These are phyloP conservation scores for Volvox carteri DNA, from an alignment of 163 green algal genomes.

Conservation along the genomic window DNA sequence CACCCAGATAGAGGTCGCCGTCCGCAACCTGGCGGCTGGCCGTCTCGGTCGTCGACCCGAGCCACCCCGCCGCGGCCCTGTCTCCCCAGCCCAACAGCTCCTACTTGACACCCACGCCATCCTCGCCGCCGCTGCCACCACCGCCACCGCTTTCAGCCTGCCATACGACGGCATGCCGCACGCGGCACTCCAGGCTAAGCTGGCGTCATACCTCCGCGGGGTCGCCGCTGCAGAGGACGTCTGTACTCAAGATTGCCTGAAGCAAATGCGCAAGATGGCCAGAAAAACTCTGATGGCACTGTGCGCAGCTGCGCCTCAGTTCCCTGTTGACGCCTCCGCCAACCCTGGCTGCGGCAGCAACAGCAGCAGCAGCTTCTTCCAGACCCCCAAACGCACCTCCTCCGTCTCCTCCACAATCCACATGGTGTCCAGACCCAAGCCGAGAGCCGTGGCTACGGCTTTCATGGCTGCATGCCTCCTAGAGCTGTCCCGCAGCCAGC, in stretches of 20 bases:
- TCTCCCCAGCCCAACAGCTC: slow-evolving; percentile 36
- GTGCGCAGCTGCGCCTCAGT: slow-evolving; percentile 7
- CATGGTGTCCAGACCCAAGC: slow-evolving; percentile 10
- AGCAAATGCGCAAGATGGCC: slow-evolving; percentile 52
- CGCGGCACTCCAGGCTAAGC: slow-evolving; percentile 41
- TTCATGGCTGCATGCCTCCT: slow-evolving; percentile 54
- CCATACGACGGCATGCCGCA: slow-evolving; percentile 38
- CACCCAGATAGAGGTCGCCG: slow-evolving; percentile 14
- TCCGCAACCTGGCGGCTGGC: slow-evolving; percentile 3
- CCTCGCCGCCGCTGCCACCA: slow-evolving; percentile 24
- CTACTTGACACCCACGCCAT: slow-evolving; percentile 38
- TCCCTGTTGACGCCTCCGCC: background rate
- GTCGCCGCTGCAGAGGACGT: slow-evolving; percentile 6
- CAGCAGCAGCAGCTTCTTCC: background rate
- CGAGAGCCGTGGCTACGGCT: slow-evolving; percentile 21
- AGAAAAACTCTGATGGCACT: slow-evolving; percentile 26
- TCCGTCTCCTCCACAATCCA: background rate
- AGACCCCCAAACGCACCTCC: background rate
- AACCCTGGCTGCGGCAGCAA: background rate
- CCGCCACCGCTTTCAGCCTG: slow-evolving; percentile 41
- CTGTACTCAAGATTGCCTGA: slow-evolving; percentile 52
- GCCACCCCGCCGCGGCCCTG: slow-evolving; percentile 3
- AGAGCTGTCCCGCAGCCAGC: slow-evolving; percentile 13
- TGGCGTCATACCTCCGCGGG: slow-evolving; percentile 43
- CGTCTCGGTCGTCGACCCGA: slow-evolving; percentile 18